Conservation (phyloP, 768 basidiomycete species). For the Podaxis sp. region DNA sequence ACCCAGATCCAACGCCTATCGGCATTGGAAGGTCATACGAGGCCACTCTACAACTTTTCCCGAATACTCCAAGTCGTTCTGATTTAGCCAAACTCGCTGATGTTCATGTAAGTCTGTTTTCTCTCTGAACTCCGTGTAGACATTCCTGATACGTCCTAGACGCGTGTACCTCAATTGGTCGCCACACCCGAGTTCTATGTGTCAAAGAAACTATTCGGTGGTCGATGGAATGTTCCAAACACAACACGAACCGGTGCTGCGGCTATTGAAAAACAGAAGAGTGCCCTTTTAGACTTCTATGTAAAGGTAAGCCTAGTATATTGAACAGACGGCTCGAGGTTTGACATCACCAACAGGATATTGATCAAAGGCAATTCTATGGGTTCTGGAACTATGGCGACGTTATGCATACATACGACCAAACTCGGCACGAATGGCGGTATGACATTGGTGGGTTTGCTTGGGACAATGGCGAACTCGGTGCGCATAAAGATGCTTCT, state of each 20-base stretch:
- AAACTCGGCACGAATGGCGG: slow-evolving; percentile 37
- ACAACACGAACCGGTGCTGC: slow-evolving; percentile 29
- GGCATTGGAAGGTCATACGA: slow-evolving; percentile 39
- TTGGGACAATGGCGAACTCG: slow-evolving; percentile 37
- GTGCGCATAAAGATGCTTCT: slow-evolving; percentile 17
- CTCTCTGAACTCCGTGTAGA: background rate
- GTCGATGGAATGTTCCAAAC: slow-evolving; percentile 35
- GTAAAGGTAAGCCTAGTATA: slow-evolving; percentile 21
- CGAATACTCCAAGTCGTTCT: slow-evolving; percentile 29
- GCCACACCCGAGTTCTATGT: slow-evolving; percentile 34
- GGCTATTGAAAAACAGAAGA: slow-evolving; percentile 33
- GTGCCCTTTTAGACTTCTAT: slow-evolving; percentile 36
- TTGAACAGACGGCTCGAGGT: background rate
- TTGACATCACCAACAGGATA: slow-evolving; percentile 21
- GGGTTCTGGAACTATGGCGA: slow-evolving; percentile 40
- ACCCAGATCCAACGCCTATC: slow-evolving; percentile 34
- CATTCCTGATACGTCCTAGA: slow-evolving; percentile 19
- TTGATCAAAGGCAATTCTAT: slow-evolving; percentile 34
- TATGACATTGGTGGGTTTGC: slow-evolving; percentile 36
- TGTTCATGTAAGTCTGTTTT: slow-evolving; percentile 24
- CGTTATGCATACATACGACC: slow-evolving; percentile 39
- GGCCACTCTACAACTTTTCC: slow-evolving; percentile 31
- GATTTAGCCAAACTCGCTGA: slow-evolving; percentile 27
- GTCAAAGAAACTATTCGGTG: slow-evolving; percentile 33
- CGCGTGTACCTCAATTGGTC: slow-evolving; percentile 30